Evolutionary conservation across 2,329 filamentous ascomycete genomes (phyloP), one percentile per base, ranked within the genome.

Genomic region (Immersiporthe knoxdaviesiana): DNA sequence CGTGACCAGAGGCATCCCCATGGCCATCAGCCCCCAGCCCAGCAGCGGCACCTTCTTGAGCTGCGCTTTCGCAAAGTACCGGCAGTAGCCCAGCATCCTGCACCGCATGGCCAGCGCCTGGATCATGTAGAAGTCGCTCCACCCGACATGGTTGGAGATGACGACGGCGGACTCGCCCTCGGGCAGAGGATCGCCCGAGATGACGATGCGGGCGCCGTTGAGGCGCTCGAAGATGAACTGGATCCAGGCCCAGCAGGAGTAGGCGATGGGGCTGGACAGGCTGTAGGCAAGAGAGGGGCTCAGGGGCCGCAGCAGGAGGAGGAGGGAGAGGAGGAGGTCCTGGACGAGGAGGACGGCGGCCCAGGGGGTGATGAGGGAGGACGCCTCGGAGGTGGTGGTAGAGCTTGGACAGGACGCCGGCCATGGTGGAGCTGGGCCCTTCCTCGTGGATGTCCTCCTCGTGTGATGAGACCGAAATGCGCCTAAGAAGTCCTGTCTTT

Each of bases 101-200:
- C 84, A 78, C 56, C 79, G 79, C 62, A 84, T 73, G 18, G 87
- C 87, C 56, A 89, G 77, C 50, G 83, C 83, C 77, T 90, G 87
- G 72, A 90, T 86, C 81, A 89, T 84, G 79, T 89, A 90, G 75
- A 90, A 89, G 76, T 90, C 88, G 68, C 83, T 81, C 88, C 87
- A 90, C 65, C 81, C 82, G 52, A 88, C 83, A 77, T 90, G 88
- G 75, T 90, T 89, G 66, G 83, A 80, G 66, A 90, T 78, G 41
- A 90, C 85, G 66, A 90, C 84, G 66, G 87, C 87, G 35, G 84
- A 87, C 77, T 90, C 88, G n/a, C 80, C 81, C 14, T 70, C 67
- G 1, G 85, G 86, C 11, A 89, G 77, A 1, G 74, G 69, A 72
- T 87, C 84, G 21, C 87, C 87, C 10, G 86, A 86, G 39, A 84